phyloP scores from a whole-genome alignment of 495 filamentous ascomycete species.

The Thermothielavioides terrestris region DNA sequence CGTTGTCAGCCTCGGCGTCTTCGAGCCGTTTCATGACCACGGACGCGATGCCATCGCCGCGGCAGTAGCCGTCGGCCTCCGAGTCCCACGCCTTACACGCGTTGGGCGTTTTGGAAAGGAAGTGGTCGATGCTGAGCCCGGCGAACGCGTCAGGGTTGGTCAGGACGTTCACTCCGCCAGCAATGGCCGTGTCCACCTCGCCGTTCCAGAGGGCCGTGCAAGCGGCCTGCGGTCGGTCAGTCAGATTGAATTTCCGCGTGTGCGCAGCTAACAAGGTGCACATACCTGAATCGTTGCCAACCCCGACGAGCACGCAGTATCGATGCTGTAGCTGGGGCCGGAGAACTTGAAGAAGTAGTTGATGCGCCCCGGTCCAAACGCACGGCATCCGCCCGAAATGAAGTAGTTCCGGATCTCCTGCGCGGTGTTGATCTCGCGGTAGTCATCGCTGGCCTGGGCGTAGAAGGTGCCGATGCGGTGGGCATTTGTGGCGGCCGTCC shows the following conservation, averaged over 20 bases:
- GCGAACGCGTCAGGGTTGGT: slow-evolving; percentile 81
- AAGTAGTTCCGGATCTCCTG: slow-evolving; percentile 90
- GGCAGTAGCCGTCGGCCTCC: slow-evolving; percentile 68
- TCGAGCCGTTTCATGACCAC: slow-evolving; percentile 66
- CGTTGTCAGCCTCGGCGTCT: slow-evolving; percentile 64
- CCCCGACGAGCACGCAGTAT: slow-evolving; percentile 84
- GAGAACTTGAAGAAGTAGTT: slow-evolving; percentile 82
- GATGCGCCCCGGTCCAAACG: slow-evolving; percentile 80
- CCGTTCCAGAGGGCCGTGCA: slow-evolving; percentile 72
- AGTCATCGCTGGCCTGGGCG: slow-evolving; percentile 87
- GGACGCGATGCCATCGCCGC: slow-evolving; percentile 62
- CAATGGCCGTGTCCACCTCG: slow-evolving; percentile 76
- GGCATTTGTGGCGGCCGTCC: slow-evolving; percentile 71
- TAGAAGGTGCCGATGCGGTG: slow-evolving; percentile 87
- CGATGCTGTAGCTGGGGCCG: slow-evolving; percentile 75
- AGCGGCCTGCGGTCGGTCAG: too few relatives aligned
- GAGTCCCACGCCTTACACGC: slow-evolving; percentile 73
- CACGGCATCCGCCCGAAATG: slow-evolving; percentile 80
- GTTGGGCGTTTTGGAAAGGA: slow-evolving; percentile 66
- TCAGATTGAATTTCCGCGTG: too few relatives aligned
- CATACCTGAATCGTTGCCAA: slow-evolving; percentile 75
- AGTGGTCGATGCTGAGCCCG: slow-evolving; percentile 74
- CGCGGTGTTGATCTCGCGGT: slow-evolving; percentile 83
- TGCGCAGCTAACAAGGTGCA: too few relatives aligned
- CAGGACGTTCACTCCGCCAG: slow-evolving; percentile 69